Percentiles rank a stretch among this genome's conserved stretches.
Evolutionary conservation across 495 filamentous ascomycete species (phyloP).

Genomic region (Aspergillus baeticus): DNA sequence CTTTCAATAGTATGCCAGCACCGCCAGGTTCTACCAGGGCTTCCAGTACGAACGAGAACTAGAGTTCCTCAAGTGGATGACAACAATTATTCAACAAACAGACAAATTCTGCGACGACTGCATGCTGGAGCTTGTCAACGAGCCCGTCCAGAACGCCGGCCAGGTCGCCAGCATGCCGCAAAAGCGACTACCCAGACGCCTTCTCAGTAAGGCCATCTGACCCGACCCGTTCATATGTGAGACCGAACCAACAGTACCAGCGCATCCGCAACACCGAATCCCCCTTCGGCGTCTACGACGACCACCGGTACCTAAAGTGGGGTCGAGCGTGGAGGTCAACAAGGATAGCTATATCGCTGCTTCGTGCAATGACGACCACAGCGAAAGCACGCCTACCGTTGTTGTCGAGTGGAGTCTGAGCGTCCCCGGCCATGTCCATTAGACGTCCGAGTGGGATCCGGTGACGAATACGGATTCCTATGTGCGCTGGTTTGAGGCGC

Average conservation of each 20-base stretch:
- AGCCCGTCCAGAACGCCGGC: conserved; percentile 46
- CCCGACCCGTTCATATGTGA: neutral
- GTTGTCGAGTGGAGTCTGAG: too few relatives aligned
- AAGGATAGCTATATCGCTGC: too few relatives aligned
- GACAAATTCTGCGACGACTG: conserved; percentile 54
- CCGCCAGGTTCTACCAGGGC: conserved; percentile 53
- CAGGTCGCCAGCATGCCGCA: conserved; percentile 31
- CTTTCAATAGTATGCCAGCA: conserved; percentile 25
- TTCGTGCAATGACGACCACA: too few relatives aligned
- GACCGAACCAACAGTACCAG: conserved; percentile 4
- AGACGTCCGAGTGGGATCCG: too few relatives aligned
- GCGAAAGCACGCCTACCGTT: too few relatives aligned
- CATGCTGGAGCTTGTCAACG: conserved; percentile 60
- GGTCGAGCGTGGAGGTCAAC: too few relatives aligned
- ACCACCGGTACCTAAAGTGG: conserved; percentile 54
- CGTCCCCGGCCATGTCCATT: too few relatives aligned
- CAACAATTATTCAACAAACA: conserved; percentile 52
- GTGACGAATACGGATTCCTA: too few relatives aligned
- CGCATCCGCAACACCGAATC: conserved; percentile 49
- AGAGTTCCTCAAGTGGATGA: conserved; percentile 59
- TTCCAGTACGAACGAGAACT: conserved; percentile 58
- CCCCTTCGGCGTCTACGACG: conserved; percentile 30
- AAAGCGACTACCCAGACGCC: conserved; percentile 48
- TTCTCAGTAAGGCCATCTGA: conserved; percentile 23
- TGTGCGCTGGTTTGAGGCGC: too few relatives aligned